Evolutionary conservation across 257 asterid species (phyloP).

Genomic region (Paraleonurus japonicus): DNA sequence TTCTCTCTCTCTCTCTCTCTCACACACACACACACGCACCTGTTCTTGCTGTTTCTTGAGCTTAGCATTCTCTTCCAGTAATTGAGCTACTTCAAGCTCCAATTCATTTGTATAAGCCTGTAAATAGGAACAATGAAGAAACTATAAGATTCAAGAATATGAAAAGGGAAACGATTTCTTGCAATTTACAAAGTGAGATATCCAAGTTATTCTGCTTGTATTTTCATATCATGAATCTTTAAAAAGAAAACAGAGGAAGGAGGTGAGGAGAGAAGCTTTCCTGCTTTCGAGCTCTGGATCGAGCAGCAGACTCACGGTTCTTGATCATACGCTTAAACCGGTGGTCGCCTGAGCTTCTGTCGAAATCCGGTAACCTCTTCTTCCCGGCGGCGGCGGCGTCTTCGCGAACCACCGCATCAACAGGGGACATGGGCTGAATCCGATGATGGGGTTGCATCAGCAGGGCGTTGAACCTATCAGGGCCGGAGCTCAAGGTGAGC

Average conservation of each 20-base stretch:
- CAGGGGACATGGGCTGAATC: background rate
- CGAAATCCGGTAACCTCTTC: constrained; percentile 40
- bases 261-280: constrained; percentile 31
- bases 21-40: constrained; percentile 32
- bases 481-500: constrained; percentile 46
- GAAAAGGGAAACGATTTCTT: background rate
- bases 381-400: constrained; percentile 16
- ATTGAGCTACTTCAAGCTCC: constrained; percentile 56
- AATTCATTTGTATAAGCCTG: constrained; percentile 82
- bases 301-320: constrained; percentile 85
- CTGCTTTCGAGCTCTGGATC: constrained; percentile 83
- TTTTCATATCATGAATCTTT: too few species aligned
- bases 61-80: constrained; percentile 64
- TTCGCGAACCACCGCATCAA: background rate
- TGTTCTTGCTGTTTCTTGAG: constrained; percentile 63
- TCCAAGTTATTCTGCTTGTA: too few species aligned
- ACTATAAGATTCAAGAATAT: background rate
- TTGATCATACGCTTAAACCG: constrained; percentile 77
- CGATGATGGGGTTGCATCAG: constrained; percentile 23
- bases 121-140: background rate
- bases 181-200: background rate
- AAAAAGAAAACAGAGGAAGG: background rate
- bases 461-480: constrained; percentile 27
- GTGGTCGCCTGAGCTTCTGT: constrained; percentile 39
- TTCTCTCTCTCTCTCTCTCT: background rate